Base-by-base conservation (phyloP, 176 grass and related monocot species). In the Eleusine coracana region DNA sequence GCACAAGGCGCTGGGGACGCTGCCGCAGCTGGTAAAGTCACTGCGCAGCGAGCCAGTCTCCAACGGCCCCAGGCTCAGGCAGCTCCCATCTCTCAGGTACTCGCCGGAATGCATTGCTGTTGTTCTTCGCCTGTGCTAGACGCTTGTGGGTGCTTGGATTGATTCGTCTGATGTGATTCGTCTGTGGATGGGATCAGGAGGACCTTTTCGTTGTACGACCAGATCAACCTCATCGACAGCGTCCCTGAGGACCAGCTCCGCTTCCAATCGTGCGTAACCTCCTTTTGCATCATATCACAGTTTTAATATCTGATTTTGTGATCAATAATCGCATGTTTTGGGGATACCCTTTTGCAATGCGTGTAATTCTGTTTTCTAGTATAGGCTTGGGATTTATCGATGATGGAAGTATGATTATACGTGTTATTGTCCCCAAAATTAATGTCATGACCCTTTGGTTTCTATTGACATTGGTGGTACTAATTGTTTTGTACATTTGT, bases 171-270 rank as follows among this genome's bases (percentile, higher is more conserved):
- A 25, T 66, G 59, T 74, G 56, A 42, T 37, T 61, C 20, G 2
- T 51, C 39, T 67, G 39, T 41, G 28, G 31, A 37, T 65, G 39
- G 86, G 16, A 27, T 40, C 91, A 96, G 96, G 89, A 93, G 96
- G 55, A 92, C 93, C 13, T 96, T 96, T 74, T 99, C 96, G 25
- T 78, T 96, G 34, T 99, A 99, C 79, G 96, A 99, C 86, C 93
- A 99, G 91, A 99, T 99, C 79, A 99, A 99, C 86, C 96, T 99
- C 72, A 99, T 99, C 79, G 93, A 99, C 84, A 92, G 20, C 49
- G 91, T 99, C 63, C 91, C 91, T 8, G 87, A 96, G 62, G 93
- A 90, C 82, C 89, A 96, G 58, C 85, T 96, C 15, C 93, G 91
- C 20, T 99, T 99, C 78, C 93, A 96, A 83, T 73, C 93, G 96